Evolutionary conservation across 352 stramenopile species (phyloP).

Genomic region (Globisporangium acanthophoron): DNA sequence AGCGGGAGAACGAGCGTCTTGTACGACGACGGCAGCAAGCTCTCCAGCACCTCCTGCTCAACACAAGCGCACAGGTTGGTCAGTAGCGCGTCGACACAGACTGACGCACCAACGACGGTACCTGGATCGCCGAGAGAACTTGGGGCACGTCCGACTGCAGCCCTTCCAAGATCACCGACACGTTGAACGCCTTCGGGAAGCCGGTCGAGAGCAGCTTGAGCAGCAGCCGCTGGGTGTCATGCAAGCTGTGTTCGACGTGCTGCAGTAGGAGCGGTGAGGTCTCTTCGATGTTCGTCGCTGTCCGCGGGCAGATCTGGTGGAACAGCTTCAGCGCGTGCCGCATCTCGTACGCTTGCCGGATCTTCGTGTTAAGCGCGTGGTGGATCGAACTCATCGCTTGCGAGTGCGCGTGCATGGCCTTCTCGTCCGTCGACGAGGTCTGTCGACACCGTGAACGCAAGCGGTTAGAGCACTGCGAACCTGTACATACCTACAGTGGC

Average conservation of each 20-base stretch:
- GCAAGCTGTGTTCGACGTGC: slow-evolving; percentile 73
- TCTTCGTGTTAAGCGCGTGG: slow-evolving; percentile 56
- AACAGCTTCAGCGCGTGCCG: slow-evolving; percentile 69
- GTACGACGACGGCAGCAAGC: slow-evolving; percentile 62
- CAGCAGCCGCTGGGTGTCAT: slow-evolving; percentile 62
- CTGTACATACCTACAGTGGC: neutral
- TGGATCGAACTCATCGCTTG: slow-evolving; percentile 59
- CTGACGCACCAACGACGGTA: slow-evolving; percentile 2
- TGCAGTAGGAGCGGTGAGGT: slow-evolving; percentile 68
- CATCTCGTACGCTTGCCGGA: slow-evolving; percentile 72
- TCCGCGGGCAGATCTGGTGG: slow-evolving; percentile 61
- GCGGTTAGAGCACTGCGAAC: neutral
- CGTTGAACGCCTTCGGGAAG: slow-evolving; percentile 81
- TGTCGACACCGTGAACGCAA: slow-evolving; percentile 15
- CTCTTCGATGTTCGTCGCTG: slow-evolving; percentile 69
- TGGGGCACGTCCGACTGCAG: slow-evolving; percentile 63
- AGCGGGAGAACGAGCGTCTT: slow-evolving; percentile 71
- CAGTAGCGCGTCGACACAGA: neutral
- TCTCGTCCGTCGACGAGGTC: slow-evolving; percentile 46
- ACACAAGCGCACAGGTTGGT: neutral
- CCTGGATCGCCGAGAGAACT: slow-evolving; percentile 76
- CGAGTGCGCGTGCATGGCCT: slow-evolving; percentile 49
- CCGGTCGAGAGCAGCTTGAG: slow-evolving; percentile 77
- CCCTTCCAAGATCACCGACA: slow-evolving; percentile 76
- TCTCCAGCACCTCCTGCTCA: slow-evolving; percentile 73